Evolutionary conservation across 257 asterid genomes (phyloP), one percentile per base, ranked within the genome.

Genomic region (Solanum ahanhuiri): DNA sequence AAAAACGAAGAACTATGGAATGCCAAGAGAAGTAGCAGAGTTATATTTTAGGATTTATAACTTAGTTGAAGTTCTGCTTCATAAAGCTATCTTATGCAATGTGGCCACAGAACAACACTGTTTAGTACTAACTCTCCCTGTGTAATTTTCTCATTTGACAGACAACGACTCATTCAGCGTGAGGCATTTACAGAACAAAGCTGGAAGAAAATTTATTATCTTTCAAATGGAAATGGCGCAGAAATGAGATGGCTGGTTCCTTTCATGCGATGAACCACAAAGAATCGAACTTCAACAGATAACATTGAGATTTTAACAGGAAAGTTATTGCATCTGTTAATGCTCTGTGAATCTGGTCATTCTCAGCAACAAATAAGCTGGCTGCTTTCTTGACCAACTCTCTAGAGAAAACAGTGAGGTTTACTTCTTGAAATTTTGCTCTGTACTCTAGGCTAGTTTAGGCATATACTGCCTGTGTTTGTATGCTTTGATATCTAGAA

Each of bases 131-230:
- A 79, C 66, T 28, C 2, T 15, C 66, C 64, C 17, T 17, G 28
- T 45, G 23, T 28, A 28, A 75, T 60, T 39, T 60, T 48, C 57
- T 22, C 18, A 8, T 48, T 17, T 88, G 84, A 89, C 95, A 97
- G 99, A 95, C 98, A 97, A 92, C 91, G 98, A 84, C 90, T 97
- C 75, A 96, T 93, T 88, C 90, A 90, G 25, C 91, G 90, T 3
- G 99, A 93, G 9, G 89, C 96, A n/a, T 97, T 97, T 90, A 54
- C 99, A 0, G 98, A 94, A 86, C 97, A 94, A 69, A 93, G 89
- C 93, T 97, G 99, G 99, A 97, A 95, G 93, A 97, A 97, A 92
- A 95, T 97, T 30, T 97, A 92, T 91, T 95, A 88, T 90, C 92
- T 95, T 85, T 92, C 98, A 35, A 92, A 95, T 89, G 99, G 99